Evolutionary conservation across 495 filamentous ascomycete genomes (phyloP).

Genomic region (Aspergillus bridgeri): DNA sequence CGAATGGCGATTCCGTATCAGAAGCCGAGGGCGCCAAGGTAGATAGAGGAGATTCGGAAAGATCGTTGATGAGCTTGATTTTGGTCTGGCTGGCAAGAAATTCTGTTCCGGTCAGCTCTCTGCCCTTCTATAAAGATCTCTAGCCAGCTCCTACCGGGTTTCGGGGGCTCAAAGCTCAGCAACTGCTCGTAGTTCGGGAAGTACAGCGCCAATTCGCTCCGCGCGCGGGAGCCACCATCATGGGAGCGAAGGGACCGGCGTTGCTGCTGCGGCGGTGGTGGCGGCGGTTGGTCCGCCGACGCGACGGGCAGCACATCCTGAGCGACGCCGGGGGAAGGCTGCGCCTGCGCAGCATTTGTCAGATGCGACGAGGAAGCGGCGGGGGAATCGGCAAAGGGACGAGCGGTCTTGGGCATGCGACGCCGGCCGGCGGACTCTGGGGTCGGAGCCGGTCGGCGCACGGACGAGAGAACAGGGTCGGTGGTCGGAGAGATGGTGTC

Average conservation of each 20-base stretch:
- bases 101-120: conserved; percentile 25
- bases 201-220: conserved; percentile 83
- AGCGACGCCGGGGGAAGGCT: neutral
- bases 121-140: neutral
- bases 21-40: conserved; percentile 11
- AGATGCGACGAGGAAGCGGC: neutral
- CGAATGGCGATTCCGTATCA: conserved; percentile 29
- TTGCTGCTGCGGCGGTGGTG: conserved; percentile 12
- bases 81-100: conserved; percentile 43
- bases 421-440: neutral
- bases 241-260: conserved; percentile 50
- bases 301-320: neutral
- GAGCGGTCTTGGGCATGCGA: neutral
- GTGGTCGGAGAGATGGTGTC: conserved; percentile 34
- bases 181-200: conserved; percentile 90
- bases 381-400: neutral
- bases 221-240: conserved; percentile 57
- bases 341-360: neutral
- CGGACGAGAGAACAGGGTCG: conserved; percentile 12
- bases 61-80: conserved; percentile 45
- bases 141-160: conserved; percentile 56
- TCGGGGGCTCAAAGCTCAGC: conserved; percentile 73
- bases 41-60: conserved; percentile 28
- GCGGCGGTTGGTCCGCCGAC: neutral
- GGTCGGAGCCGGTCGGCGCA: conserved; percentile 1